A percentile compares a stretch with the other conserved stretches of the same genome.
phyloP scores from a whole-genome alignment of 2,329 filamentous ascomycete genomes.

The Cercospora nicotianae region DNA sequence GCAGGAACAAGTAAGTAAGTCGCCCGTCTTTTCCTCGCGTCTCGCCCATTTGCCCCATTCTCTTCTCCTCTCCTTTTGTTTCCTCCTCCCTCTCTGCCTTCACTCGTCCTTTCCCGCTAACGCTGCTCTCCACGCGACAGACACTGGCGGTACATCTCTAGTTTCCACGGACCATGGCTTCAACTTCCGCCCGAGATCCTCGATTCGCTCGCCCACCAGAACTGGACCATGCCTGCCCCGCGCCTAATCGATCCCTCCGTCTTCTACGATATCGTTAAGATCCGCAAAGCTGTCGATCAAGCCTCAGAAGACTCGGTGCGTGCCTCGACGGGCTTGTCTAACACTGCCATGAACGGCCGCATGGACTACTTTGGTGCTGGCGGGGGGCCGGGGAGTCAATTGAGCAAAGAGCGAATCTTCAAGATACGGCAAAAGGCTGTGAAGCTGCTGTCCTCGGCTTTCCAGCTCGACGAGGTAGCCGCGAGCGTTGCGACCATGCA shows the following conservation, averaged over 20 bases:
- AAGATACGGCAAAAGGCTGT: constrained; percentile 79
- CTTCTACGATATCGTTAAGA: constrained; percentile 82
- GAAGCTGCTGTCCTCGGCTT: constrained; percentile 73
- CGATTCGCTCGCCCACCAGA: constrained; percentile 74
- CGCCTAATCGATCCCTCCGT: constrained; percentile 76
- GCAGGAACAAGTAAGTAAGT: constrained; percentile 66
- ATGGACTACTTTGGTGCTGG: constrained; percentile 50
- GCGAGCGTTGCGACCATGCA: constrained; percentile 84
- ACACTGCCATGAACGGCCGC: constrained; percentile 60
- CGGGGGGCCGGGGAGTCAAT: constrained; percentile 57
- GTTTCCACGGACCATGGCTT: constrained; percentile 80
- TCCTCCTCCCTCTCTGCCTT: not conserved
- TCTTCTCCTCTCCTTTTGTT: not conserved
- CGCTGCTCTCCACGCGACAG: constrained; percentile 45
- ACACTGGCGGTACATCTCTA: constrained; percentile 83
- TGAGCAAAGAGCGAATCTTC: constrained; percentile 75
- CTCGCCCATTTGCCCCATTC: constrained; percentile 3
- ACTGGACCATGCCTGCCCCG: constrained; percentile 74
- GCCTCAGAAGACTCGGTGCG: constrained; percentile 75
- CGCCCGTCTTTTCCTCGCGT: constrained; percentile 18
- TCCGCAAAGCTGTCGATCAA: constrained; percentile 75
- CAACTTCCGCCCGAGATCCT: constrained; percentile 76
- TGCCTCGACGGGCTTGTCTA: constrained; percentile 71
- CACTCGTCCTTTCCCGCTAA: not conserved
- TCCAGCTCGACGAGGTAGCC: constrained; percentile 78